phyloP scores from a whole-genome alignment of 495 filamentous ascomycete genomes.

The Filosporella fistucella region DNA sequence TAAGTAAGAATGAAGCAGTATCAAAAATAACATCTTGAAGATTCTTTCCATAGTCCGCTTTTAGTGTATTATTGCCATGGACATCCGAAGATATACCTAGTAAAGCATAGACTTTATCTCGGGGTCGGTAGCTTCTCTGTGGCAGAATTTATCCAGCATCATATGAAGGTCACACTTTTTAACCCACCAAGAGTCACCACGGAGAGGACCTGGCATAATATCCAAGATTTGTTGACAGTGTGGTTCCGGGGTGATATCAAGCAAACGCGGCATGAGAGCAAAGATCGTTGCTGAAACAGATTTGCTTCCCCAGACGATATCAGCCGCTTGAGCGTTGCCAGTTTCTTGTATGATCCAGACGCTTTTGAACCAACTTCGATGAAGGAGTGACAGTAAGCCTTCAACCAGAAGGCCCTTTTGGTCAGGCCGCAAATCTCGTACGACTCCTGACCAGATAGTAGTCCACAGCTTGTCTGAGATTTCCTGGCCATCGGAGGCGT shows the following conservation, averaged over 20 bases:
- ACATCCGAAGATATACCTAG: constrained; percentile 11
- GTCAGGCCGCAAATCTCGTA: neutral
- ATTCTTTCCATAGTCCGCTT: constrained; percentile 21
- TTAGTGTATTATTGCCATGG: constrained; percentile 10
- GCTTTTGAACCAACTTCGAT: constrained; percentile 26
- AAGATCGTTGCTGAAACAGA: constrained; percentile 24
- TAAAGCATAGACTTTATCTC: constrained; percentile 15
- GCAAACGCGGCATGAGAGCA: constrained; percentile 20
- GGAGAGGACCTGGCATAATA: constrained; percentile 26
- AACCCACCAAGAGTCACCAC: constrained; percentile 27
- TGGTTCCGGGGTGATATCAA: constrained; percentile 7
- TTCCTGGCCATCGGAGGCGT: constrained; percentile 4
- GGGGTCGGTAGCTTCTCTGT: constrained; percentile 23
- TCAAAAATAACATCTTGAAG: constrained; percentile 15
- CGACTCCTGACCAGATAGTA: constrained; percentile 4
- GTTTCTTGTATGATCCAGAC: constrained; percentile 28
- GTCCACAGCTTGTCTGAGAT: constrained; percentile 9
- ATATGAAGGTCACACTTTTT: constrained; percentile 23
- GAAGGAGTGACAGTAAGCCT: constrained; percentile 20
- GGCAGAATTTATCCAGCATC: constrained; percentile 25
- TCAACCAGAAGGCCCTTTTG: neutral
- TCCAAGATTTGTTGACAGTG: constrained; percentile 29
- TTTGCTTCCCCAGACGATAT: constrained; percentile 6
- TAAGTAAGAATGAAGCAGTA: constrained; percentile 14
- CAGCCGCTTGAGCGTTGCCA: constrained; percentile 10